Percentiles rank a stretch among this genome's conserved stretches.
Evolutionary conservation across 2,329 filamentous ascomycete genomes (phyloP).

Genomic region (Trichothecium roseum): DNA sequence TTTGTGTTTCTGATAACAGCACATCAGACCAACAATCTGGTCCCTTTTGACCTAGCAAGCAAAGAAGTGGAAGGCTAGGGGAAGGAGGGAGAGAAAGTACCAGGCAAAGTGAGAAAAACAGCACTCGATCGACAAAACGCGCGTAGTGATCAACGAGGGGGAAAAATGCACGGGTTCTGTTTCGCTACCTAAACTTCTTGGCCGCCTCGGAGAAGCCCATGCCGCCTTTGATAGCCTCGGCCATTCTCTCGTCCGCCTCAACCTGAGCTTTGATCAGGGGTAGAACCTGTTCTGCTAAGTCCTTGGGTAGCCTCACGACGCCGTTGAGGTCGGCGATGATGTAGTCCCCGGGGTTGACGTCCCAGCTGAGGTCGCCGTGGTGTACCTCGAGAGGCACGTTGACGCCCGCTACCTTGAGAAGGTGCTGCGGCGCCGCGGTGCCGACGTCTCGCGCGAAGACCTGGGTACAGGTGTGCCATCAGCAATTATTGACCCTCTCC

Average conservation of each 20-base stretch:
- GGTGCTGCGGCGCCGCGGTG: slow-evolving; percentile 29
- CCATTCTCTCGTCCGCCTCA: slow-evolving; percentile 30
- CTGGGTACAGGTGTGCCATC: neutral
- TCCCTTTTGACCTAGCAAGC: too few relatives aligned
- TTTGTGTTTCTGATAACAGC: too few relatives aligned
- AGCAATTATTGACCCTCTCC: neutral
- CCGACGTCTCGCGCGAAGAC: slow-evolving; percentile 32
- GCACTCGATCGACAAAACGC: too few relatives aligned
- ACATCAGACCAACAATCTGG: too few relatives aligned
- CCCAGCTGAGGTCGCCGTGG: slow-evolving; percentile 25
- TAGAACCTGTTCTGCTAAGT: slow-evolving; percentile 26
- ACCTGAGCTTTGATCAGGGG: slow-evolving; percentile 14
- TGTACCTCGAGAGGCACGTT: slow-evolving; percentile 28
- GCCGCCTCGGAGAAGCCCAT: slow-evolving; percentile 33
- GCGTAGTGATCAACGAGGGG: too few relatives aligned
- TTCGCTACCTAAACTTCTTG: slow-evolving; percentile 23
- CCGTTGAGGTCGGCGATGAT: slow-evolving; percentile 34
- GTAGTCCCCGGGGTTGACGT: slow-evolving; percentile 31
- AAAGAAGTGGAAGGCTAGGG: too few relatives aligned
- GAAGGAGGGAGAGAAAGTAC: too few relatives aligned
- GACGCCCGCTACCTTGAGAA: slow-evolving; percentile 30
- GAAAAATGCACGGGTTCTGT: too few relatives aligned
- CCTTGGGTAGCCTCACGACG: slow-evolving; percentile 29
- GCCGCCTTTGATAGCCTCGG: slow-evolving; percentile 25
- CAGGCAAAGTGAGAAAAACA: too few relatives aligned